Base-by-base conservation (phyloP, 371 early-diverging fungal species). In the Mucor velutinosus region DNA sequence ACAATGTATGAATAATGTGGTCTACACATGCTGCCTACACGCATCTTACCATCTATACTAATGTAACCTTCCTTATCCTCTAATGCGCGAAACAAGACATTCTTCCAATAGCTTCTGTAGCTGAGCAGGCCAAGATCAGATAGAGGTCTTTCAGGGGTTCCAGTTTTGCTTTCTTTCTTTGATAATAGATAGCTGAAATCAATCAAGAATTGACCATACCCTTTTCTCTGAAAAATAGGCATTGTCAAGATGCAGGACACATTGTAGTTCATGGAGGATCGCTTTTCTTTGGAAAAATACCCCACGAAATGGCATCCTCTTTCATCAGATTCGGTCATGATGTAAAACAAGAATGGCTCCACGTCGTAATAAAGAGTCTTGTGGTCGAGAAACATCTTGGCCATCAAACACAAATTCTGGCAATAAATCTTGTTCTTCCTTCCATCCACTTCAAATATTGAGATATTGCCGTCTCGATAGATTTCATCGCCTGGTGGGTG, bases 291-390 rank as follows among this genome's bases (percentile, higher is more conserved):
- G 30, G 98, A 97, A 81, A 99, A 99, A 76, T 99, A 99, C 2
- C 99, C 99, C 7, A 99, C 94, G 72, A 99, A 92, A 72, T 98
- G 96, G 71, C 90, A 93, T 4, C 97, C 97, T 21, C 77, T 45
- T 7, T 87, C 85, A 62, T 95, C 94, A 15, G 77, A 79, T 69
- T 92, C 88, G 8, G 93, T 93, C 85, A 99, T 85, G 37, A 99
- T 86, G 78, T 99, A 99, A 71, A 99, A 99, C 62, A 99, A 76
- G 77, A 99, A 99, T 4, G 99, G 98, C 67, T 99, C 99, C 23
- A 99, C 97, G 70, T 99, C 99, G 76, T 99, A 99, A 76, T 98
- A 99, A 25, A 99, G 84, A 0, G 99, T 99, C 76, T 99, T 99
- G 78, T 99, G 99, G 84, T 99, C 99, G 43, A 99, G 80, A 79